Base-by-base conservation (phyloP, 139 green algal species). In the Chlorokybus atmophyticus region DNA sequence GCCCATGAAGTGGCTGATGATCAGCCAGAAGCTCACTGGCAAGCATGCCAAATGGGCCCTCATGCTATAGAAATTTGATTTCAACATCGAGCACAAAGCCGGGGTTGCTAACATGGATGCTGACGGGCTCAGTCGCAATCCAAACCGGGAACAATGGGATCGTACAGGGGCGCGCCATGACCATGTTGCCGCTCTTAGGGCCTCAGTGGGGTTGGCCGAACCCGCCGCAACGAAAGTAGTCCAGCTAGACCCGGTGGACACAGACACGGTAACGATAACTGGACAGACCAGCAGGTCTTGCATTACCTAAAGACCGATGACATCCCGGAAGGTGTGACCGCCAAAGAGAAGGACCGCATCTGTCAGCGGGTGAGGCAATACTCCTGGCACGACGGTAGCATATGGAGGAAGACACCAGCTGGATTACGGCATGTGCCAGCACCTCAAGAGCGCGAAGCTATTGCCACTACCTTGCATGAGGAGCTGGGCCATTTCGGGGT, bases 211-310 rank as follows among this genome's bases (percentile, higher is more conserved):
- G n/a, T n/a, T n/a, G n/a, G n/a, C n/a, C n/a, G n/a, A n/a, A n/a
- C n/a, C n/a, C n/a, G n/a, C n/a, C n/a, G n/a, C n/a, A n/a, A n/a
- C n/a, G n/a, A n/a, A n/a, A n/a, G n/a, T n/a, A n/a, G n/a, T n/a
- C n/a, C n/a, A n/a, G n/a, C n/a, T n/a, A n/a, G n/a, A n/a, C n/a
- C n/a, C n/a, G n/a, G n/a, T n/a, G n/a, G n/a, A n/a, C n/a, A n/a
- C n/a, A n/a, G n/a, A n/a, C n/a, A n/a, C n/a, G n/a, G n/a, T 10
- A 14, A 10, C 7, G 55, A 61, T 50, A 39, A 41, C 14, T 61
- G 55, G 39, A 5, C 21, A 8, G 39, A 50, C 55, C 7, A 1
- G 4, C 2, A 24, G 27, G 38, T 28, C 3, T 1, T 62, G 23
- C 35, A 28, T 4, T 62, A 25, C 27, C 4, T 28, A 1, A 31